These are phyloP conservation scores for Saccharomyces pastorianus DNA, from an alignment of 1,139 yeast species.

Conservation along the genomic window DNA sequence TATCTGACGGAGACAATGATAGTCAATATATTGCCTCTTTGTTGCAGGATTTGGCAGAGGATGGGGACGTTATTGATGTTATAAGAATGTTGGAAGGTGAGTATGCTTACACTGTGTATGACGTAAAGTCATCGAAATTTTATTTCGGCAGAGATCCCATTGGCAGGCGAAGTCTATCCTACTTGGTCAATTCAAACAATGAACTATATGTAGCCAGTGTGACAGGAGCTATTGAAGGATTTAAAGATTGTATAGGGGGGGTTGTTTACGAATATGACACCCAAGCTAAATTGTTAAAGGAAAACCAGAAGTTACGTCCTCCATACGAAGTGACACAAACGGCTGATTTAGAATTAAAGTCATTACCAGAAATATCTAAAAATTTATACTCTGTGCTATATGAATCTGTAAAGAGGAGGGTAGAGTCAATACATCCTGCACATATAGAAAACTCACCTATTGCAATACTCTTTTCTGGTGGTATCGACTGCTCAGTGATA, in stretches of 20 bases:
- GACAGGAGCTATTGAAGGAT: slow-evolving; percentile 27
- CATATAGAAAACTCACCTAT: slow-evolving; percentile 35
- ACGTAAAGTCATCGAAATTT: slow-evolving; percentile 33
- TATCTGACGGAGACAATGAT: slow-evolving; percentile 40
- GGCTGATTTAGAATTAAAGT: slow-evolving; percentile 12
- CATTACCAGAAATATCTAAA: slow-evolving; percentile 11
- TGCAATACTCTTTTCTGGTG: slow-evolving; percentile 84
- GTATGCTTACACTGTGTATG: slow-evolving; percentile 58
- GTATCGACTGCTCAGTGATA: slow-evolving; percentile 80
- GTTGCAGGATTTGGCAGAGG: slow-evolving; percentile 14
- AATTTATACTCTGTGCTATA: slow-evolving; percentile 30
- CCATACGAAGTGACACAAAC: slow-evolving; percentile 16
- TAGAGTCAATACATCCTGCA: slow-evolving; percentile 52
- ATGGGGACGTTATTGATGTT: slow-evolving; percentile 32
- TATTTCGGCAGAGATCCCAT: slow-evolving; percentile 80
- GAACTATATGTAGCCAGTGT: slow-evolving; percentile 41
- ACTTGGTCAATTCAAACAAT: slow-evolving; percentile 26
- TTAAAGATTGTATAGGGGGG: slow-evolving; percentile 48
- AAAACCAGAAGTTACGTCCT: slow-evolving; percentile 7
- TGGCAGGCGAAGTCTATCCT: slow-evolving; percentile 74
- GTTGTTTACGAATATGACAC: slow-evolving; percentile 40
- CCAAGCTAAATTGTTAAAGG: slow-evolving; percentile 10
- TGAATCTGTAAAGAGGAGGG: slow-evolving; percentile 43
- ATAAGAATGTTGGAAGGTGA: slow-evolving; percentile 59
- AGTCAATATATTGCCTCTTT: slow-evolving; percentile 37